phyloP scores from a whole-genome alignment of 2,329 filamentous ascomycete genomes.

The Westerdykella ornata region DNA sequence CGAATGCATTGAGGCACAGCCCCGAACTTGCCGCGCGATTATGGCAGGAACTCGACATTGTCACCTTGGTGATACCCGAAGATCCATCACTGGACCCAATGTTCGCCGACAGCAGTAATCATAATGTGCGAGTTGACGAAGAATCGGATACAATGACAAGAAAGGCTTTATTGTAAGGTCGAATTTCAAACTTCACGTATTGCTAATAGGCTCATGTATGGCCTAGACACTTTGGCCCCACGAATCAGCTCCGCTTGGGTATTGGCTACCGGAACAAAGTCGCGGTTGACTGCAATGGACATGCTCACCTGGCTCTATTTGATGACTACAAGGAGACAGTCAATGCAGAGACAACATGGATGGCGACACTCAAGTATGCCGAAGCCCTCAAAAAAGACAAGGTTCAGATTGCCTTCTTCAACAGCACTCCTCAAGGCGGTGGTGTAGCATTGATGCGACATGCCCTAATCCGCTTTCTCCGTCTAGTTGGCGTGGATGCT shows the following conservation, averaged over 20 bases:
- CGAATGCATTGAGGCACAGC: constrained; percentile 53
- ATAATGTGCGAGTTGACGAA: constrained; percentile 62
- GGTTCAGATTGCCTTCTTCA: constrained; percentile 70
- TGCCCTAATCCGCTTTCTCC: constrained; percentile 65
- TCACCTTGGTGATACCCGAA: constrained; percentile 57
- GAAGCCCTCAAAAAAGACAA: constrained; percentile 57
- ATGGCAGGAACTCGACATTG: constrained; percentile 70
- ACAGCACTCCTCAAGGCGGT: constrained; percentile 72
- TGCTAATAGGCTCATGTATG: background rate
- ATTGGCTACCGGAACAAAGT: constrained; percentile 63
- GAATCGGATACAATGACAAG: constrained; percentile 75
- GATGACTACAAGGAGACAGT: constrained; percentile 58
- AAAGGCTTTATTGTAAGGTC: constrained; percentile 64
- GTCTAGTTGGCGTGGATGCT: constrained; percentile 59
- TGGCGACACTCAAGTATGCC: constrained; percentile 57
- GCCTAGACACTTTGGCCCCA: constrained; percentile 58
- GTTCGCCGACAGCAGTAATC: constrained; percentile 24
- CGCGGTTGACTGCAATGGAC: constrained; percentile 61
- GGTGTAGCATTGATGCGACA: constrained; percentile 78
- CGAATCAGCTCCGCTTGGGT: constrained; percentile 58
- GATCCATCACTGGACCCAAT: constrained; percentile 1
- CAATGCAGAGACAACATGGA: constrained; percentile 54
- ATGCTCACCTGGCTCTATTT: constrained; percentile 53
- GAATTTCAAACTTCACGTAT: background rate
- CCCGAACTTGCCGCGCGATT: constrained; percentile 62